These are phyloP conservation scores for Colletotrichum agaves DNA, from an alignment of 2,329 filamentous ascomycete species.

Conservation along the genomic window DNA sequence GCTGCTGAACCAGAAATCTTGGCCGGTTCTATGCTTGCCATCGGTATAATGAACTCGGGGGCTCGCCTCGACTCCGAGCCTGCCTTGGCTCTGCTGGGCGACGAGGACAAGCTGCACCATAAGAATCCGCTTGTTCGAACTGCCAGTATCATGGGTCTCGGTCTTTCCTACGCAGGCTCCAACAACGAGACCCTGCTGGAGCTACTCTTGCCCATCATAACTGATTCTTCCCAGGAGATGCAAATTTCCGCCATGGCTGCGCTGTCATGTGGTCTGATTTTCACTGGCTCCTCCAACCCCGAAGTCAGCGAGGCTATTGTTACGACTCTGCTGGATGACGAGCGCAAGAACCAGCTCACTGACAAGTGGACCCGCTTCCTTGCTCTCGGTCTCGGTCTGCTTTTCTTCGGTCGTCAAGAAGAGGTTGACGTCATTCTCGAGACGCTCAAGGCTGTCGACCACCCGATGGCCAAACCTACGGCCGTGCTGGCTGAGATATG, in stretches of 20 bases:
- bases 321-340: slow-evolving; percentile 92
- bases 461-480: slow-evolving; percentile 97
- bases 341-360: slow-evolving; percentile 88
- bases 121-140: slow-evolving; percentile 82
- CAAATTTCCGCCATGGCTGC: slow-evolving; percentile 97
- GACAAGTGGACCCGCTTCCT: slow-evolving; percentile 99
- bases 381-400: slow-evolving; percentile 88
- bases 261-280: slow-evolving; percentile 87
- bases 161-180: slow-evolving; percentile 92
- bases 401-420: slow-evolving; percentile 97
- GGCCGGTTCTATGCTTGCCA: slow-evolving; percentile 90
- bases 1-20: slow-evolving; percentile 84
- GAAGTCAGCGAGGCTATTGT: slow-evolving; percentile 94
- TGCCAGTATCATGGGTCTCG: slow-evolving; percentile 94
- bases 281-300: slow-evolving; percentile 90
- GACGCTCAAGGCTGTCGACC: slow-evolving; percentile 95
- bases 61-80: slow-evolving; percentile 91
- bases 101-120: slow-evolving; percentile 80
- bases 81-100: slow-evolving; percentile 85
- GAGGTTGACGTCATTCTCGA: slow-evolving; percentile 98
- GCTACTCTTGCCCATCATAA: slow-evolving; percentile 85
- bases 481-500: slow-evolving; percentile 95
- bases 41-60: slow-evolving; percentile 95
- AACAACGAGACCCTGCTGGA: slow-evolving; percentile 92
- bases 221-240: slow-evolving; percentile 87